Base-by-base conservation (phyloP, 2,329 filamentous ascomycete genomes). In the Xylaria arbuscula region DNA sequence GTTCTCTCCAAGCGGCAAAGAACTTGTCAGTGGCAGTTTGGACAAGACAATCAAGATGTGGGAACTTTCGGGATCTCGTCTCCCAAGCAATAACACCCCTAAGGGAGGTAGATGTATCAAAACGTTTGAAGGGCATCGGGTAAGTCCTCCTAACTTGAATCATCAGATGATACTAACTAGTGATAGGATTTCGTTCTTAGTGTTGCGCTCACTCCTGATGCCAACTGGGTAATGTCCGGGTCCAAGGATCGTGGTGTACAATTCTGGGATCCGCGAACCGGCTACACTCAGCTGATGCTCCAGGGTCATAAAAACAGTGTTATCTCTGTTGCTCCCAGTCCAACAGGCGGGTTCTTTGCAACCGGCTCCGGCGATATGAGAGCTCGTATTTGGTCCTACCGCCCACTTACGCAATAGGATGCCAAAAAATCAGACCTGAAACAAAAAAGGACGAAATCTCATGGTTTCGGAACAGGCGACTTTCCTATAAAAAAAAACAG, bases 1-100 rank as follows among this genome's bases (percentile, higher is more conserved):
- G 0, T 99, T 99, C 81, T 94, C 94, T 15, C 96, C 96, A 34
- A 95, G 92, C 75, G 95, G 95, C 70, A 92, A 94, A 76, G 93
- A 97, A 73, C 90, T 99, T 48, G 95, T 98, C 77, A 97, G 92
- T 76, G 96, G 96, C 71, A 97, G 92, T 86, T 84, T 98, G 74
- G 96, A 99, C 80, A 97, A 97, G 86, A 98, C 95, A 0, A 98
- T 98, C 85, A 97, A 98, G 85, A 97, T 98, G 92, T 99, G 96
- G 94, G 94, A 98, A 84, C 87, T 99, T 59, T 90, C 88, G 64
- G 88, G 92, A 24, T 88, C 91, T 53, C 88, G 92, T 73, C 28
- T 69, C 1, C 87, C 90, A 67, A 86, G 89, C 55, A 89, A 87
- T 77, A 86, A 88, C 53, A 89, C 87, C 38, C 87, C 90, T 9